Evolutionary conservation across 2,329 filamentous ascomycete species (phyloP).

Genomic region (Niveomyces coronatus): DNA sequence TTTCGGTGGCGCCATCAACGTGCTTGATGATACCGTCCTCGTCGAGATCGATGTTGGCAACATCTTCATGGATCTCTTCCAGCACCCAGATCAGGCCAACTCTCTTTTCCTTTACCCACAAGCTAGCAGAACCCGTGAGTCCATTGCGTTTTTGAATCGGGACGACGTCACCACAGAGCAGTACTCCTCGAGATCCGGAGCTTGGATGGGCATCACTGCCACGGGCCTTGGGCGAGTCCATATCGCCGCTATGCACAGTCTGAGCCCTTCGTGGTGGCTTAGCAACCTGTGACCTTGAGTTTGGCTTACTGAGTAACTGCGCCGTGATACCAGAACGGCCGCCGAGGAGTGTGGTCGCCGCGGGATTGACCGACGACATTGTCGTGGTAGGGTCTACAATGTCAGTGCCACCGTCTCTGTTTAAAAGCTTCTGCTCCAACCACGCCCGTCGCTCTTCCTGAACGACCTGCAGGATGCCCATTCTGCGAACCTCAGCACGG

Average conservation of each 20-base stretch:
- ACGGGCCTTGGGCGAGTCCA: conserved; percentile 43
- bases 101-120: conserved; percentile 98
- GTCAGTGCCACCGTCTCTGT: conserved; percentile 29
- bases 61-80: conserved; percentile 94
- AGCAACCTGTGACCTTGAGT: conserved; percentile 45
- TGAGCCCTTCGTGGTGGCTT: conserved; percentile 51
- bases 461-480: conserved; percentile 92
- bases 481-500: conserved; percentile 85
- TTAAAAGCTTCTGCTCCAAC: conserved; percentile 75
- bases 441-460: conserved; percentile 80
- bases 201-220: conserved; percentile 52
- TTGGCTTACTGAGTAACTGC: conserved; percentile 75
- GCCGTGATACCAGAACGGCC: conserved; percentile 72
- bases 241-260: conserved; percentile 48
- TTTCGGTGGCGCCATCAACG: conserved; percentile 63
- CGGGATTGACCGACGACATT: conserved; percentile 28
- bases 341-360: conserved; percentile 50
- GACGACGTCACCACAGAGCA: conserved; percentile 95
- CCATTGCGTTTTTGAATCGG: conserved; percentile 96
- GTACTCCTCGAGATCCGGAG: conserved; percentile 73
- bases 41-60: conserved; percentile 66
- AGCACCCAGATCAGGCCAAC: conserved; percentile 94
- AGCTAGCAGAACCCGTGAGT: conserved; percentile 77
- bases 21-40: conserved; percentile 64
- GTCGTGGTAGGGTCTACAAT: conserved; percentile 21